These are phyloP conservation scores for Pyrenopolyporus hunteri DNA, from an alignment of 495 filamentous ascomycete species.

Conservation along the genomic window DNA sequence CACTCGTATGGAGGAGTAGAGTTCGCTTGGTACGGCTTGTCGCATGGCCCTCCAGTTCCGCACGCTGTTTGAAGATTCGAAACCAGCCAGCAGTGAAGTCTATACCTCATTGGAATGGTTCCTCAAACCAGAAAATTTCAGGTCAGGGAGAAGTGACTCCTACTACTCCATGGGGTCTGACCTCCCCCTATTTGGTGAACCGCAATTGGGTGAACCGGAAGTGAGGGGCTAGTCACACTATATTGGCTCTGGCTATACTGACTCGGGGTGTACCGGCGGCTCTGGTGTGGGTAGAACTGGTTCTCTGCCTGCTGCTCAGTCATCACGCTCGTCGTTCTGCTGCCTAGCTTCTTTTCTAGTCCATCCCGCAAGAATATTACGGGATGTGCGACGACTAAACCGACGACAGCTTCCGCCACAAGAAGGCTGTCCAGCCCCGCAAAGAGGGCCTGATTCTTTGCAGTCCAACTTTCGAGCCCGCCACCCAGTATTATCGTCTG, in stretches of 20 bases:
- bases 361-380: constrained; percentile 27
- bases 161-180: constrained; percentile 16
- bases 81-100: background rate
- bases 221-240: background rate
- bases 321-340: constrained; percentile 5
- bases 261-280: background rate
- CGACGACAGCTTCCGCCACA: constrained; percentile 28
- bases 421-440: constrained; percentile 30
- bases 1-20: constrained; percentile 16
- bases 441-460: constrained; percentile 34
- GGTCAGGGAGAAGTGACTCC: constrained; percentile 4
- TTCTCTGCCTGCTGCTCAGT: constrained; percentile 9
- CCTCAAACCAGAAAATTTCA: background rate
- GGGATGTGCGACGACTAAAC: constrained; percentile 29
- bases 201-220: background rate
- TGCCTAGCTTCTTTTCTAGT: constrained; percentile 19
- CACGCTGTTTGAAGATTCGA: no score
- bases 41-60: background rate
- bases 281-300: no score
- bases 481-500: constrained; percentile 35
- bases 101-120: background rate
- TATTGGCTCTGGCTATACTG: constrained; percentile 3
- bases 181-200: background rate
- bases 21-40: no score
- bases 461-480: constrained; percentile 35